Conservation (phyloP, 1,284 basidiomycete genomes). For the Ceratobasidium sp. region DNA sequence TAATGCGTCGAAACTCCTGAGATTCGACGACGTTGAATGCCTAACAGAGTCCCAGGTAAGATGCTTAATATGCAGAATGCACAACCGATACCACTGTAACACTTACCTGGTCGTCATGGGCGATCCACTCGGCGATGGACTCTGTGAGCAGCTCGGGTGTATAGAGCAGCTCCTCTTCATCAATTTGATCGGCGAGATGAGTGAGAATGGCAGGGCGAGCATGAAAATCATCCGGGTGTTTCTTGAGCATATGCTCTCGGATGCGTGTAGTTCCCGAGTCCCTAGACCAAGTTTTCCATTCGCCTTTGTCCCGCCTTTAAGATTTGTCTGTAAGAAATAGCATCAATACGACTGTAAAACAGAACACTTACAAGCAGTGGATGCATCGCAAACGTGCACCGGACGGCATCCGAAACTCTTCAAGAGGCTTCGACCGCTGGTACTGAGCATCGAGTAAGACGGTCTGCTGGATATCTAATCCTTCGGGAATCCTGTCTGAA, state of each 20-base stretch:
- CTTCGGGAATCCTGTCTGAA: too few species aligned
- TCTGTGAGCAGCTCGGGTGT: not conserved
- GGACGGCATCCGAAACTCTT: too few species aligned
- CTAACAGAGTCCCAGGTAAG: too few species aligned
- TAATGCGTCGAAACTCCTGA: not conserved
- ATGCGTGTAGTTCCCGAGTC: not conserved
- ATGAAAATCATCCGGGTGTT: not conserved
- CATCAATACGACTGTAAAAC: too few species aligned
- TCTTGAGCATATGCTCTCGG: not conserved
- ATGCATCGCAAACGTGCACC: too few species aligned
- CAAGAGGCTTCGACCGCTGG: too few species aligned
- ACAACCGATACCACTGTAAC: not conserved
- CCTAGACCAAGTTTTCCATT: not conserved
- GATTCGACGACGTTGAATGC: too few species aligned
- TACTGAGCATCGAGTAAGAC: too few species aligned
- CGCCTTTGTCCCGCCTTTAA: not conserved
- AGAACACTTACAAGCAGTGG: too few species aligned
- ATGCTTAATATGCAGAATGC: not conserved
- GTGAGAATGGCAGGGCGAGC: not conserved
- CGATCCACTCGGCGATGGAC: not conserved
- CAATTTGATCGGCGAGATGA: not conserved
- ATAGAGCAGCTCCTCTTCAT: not conserved
- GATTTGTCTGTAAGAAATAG: too few species aligned
- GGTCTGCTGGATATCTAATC: too few species aligned
- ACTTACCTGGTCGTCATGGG: slow-evolving; percentile 6